phyloP scores from a whole-genome alignment of 345 rosid genomes.

The Raphanus raphanistrum region DNA sequence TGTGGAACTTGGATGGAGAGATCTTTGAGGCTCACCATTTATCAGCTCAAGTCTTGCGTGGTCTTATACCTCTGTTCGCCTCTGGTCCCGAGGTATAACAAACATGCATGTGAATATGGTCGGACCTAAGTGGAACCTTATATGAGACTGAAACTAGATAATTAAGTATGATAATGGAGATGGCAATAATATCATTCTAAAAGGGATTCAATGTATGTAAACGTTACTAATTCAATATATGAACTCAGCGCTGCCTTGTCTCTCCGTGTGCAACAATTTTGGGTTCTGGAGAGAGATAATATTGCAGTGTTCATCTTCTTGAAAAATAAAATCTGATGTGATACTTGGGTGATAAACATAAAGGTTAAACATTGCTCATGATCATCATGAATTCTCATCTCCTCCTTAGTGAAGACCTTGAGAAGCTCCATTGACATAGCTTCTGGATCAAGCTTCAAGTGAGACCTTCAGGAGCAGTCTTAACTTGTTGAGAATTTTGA shows the following conservation, averaged over 20 bases:
- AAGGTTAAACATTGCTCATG: no score
- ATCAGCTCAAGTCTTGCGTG: constrained; percentile 88
- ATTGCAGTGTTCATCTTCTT: constrained; percentile 6
- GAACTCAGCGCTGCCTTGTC: constrained; percentile 49
- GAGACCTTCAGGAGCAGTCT: not conserved
- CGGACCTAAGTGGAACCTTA: not conserved
- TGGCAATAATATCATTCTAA: not conserved
- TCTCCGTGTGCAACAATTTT: not conserved
- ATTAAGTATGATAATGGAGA: constrained; percentile 1
- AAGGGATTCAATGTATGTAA: not conserved
- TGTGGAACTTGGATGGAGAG: constrained; percentile 97
- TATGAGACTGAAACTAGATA: not conserved
- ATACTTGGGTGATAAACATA: constrained; percentile 60
- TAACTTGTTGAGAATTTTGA: no score
- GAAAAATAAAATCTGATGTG: not conserved
- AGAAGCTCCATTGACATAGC: not conserved
- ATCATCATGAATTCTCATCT: no score
- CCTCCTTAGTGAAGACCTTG: not conserved
- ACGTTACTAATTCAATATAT: not conserved
- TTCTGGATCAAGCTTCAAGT: not conserved
- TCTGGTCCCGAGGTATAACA: constrained; percentile 82
- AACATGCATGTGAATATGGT: not conserved
- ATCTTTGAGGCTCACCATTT: constrained; percentile 80
- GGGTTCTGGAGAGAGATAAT: constrained; percentile 1
- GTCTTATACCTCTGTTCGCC: constrained; percentile 81